Percentiles rank a stretch among this genome's conserved stretches.
Conservation (phyloP, 2,329 filamentous ascomycete genomes). For the Cladosporium phlei region DNA sequence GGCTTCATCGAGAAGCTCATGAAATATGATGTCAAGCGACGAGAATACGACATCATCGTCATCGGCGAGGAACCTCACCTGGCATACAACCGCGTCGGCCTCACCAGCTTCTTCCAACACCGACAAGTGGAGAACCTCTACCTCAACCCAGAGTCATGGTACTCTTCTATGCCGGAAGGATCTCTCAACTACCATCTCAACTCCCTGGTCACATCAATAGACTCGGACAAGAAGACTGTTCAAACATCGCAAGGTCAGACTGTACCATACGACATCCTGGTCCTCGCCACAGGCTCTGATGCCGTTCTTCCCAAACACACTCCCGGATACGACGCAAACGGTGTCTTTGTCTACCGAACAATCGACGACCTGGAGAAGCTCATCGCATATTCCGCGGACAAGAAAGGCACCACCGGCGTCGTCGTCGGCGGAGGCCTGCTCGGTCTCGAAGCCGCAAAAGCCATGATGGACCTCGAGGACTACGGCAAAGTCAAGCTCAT, state of each 20-base stretch:
- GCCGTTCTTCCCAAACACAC: slow-evolving; percentile 69
- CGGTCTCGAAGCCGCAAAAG: slow-evolving; percentile 83
- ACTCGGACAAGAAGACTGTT: slow-evolving; percentile 60
- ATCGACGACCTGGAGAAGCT: slow-evolving; percentile 75
- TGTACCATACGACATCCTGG: slow-evolving; percentile 72
- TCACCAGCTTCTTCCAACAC: slow-evolving; percentile 86
- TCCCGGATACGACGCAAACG: slow-evolving; percentile 71
- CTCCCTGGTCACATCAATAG: slow-evolving; percentile 65
- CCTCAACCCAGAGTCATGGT: slow-evolving; percentile 79
- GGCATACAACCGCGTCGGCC: slow-evolving; percentile 84
- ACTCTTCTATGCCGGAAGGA: slow-evolving; percentile 60
- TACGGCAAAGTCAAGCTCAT: slow-evolving; percentile 72
- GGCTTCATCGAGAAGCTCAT: slow-evolving; percentile 72
- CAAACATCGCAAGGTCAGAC: slow-evolving; percentile 64
- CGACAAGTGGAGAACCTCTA: slow-evolving; percentile 82
- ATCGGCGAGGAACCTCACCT: slow-evolving; percentile 84
- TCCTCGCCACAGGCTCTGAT: slow-evolving; percentile 82
- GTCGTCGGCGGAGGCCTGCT: slow-evolving; percentile 82
- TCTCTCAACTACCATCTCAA: slow-evolving; percentile 72
- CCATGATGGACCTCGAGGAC: slow-evolving; percentile 78
- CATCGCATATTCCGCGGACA: slow-evolving; percentile 65
- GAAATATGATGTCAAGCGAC: slow-evolving; percentile 70
- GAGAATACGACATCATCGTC: slow-evolving; percentile 76
- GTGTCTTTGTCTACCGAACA: slow-evolving; percentile 84
- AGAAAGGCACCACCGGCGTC: slow-evolving; percentile 64